Conservation (phyloP, 345 rosid species). For the Aquilaria sinensis region DNA sequence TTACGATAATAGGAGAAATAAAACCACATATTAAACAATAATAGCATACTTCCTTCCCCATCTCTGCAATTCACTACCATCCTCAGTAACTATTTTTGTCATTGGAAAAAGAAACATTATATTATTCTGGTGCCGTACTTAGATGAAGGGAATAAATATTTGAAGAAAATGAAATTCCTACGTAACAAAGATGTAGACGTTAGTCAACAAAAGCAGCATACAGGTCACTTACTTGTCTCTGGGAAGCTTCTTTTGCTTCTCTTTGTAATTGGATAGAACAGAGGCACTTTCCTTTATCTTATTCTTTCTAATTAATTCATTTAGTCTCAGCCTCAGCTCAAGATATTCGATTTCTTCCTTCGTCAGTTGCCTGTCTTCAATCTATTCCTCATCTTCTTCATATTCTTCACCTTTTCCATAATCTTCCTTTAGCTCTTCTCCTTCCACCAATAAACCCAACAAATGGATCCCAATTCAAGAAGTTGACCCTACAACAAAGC, state of each 20-base stretch:
- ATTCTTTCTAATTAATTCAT: conserved; percentile 52
- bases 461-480: too few relatives aligned
- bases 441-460: conserved; percentile 2
- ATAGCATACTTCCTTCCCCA: too few relatives aligned
- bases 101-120: too few relatives aligned
- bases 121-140: too few relatives aligned
- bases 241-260: conserved; percentile 39
- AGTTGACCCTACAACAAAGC: too few relatives aligned
- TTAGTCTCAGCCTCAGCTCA: conserved; percentile 52
- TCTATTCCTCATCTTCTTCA: conserved; percentile 19
- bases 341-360: conserved; percentile 54
- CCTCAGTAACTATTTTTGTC: too few relatives aligned
- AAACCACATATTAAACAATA: too few relatives aligned
- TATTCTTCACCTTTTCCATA: conserved; percentile 26
- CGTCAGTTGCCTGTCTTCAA: conserved; percentile 49
- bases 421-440: conserved; percentile 30
- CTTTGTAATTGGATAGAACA: conserved; percentile 27
- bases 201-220: neutral
- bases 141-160: too few relatives aligned
- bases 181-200: too few relatives aligned
- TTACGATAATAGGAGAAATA: too few relatives aligned
- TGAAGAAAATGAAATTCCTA: too few relatives aligned
- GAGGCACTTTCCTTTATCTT: conserved; percentile 38
- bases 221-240: conserved; percentile 49
- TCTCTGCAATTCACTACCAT: too few relatives aligned